Evolutionary conservation across 208 protist genomes (phyloP), one percentile per base, ranked within the genome.

Genomic region (Acanthamoeba healyi): DNA sequence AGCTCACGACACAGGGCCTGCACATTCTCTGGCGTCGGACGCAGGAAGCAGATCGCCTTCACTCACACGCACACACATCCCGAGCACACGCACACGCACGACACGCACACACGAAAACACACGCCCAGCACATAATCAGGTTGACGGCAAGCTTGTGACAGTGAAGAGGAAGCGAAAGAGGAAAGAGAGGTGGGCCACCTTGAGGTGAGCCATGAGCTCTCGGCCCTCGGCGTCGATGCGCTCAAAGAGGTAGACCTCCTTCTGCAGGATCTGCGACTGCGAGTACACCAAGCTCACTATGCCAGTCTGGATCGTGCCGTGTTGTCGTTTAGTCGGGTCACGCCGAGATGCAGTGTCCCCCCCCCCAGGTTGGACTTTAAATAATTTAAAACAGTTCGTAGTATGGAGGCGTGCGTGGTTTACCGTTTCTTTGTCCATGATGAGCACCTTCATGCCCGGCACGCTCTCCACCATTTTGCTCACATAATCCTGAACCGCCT

Each of bases 221-320:
- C 98, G 96, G 70, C 97, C 96, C 1, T 92, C 84, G 22, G 94
- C 96, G 38, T 98, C 95, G 32, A 99, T 89, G 1, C 96, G 94
- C 94, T 99, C 98, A 58, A 99, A 98, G 32, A 99, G 96, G 93
- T 99, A 99, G 2, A 99, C 98, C 70, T 98, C 98, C 88, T 98
- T 98, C 86, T 99, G 97, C 42, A 99, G 96, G 12, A 99, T 97
- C 65, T 98, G 96, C 1, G 98, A 98, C 95, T 99, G 98, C 10
- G 98, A 98, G 94, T 97, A 98, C 38, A 98, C 97, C 95, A 99
- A 98, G 36, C 97, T 98, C 24, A 99, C 97, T 56, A 99, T 99
- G 74, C 96, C 96, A 49, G 98, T 97, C 86, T 97, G 19, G n/a
- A 72, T n/a, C n/a, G n/a, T n/a, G n/a, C n/a, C n/a, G n/a, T n/a